Percentiles rank a stretch among this genome's conserved stretches.
These are phyloP conservation scores for Chenopodium berlandieri DNA, from an alignment of 148 eudicot species.

Conservation along the genomic window DNA sequence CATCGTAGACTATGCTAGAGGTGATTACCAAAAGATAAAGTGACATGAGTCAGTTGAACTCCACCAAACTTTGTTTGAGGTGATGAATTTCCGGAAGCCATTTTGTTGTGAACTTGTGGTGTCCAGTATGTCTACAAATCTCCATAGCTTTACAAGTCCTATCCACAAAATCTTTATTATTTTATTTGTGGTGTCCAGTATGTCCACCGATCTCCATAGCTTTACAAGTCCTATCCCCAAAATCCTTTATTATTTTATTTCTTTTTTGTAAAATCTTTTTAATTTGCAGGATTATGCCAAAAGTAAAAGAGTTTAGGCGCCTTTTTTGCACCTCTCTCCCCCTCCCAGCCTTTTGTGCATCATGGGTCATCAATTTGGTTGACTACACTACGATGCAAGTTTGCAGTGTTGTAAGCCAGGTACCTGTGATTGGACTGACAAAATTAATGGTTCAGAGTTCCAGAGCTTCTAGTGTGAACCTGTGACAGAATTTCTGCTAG, in stretches of 20 bases:
- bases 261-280: background rate
- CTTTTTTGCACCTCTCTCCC: background rate
- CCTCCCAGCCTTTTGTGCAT: background rate
- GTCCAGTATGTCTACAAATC: background rate
- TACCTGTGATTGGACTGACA: background rate
- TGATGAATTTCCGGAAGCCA: background rate
- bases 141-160: background rate
- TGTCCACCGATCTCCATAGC: too few species aligned
- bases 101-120: background rate
- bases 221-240: background rate
- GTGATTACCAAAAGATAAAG: background rate
- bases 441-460: background rate
- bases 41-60: background rate
- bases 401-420: background rate
- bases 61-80: background rate
- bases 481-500: background rate
- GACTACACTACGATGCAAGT: background rate
- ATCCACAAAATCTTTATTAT: background rate
- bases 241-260: background rate
- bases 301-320: background rate
- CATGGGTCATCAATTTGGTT: background rate
- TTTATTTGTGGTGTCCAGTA: too few species aligned
- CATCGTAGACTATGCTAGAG: background rate
- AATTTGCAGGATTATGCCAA: background rate
- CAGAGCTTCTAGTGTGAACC: background rate